Evolutionary conservation across 2,329 filamentous ascomycete genomes (phyloP).

Genomic region (Penicillium glabrum): DNA sequence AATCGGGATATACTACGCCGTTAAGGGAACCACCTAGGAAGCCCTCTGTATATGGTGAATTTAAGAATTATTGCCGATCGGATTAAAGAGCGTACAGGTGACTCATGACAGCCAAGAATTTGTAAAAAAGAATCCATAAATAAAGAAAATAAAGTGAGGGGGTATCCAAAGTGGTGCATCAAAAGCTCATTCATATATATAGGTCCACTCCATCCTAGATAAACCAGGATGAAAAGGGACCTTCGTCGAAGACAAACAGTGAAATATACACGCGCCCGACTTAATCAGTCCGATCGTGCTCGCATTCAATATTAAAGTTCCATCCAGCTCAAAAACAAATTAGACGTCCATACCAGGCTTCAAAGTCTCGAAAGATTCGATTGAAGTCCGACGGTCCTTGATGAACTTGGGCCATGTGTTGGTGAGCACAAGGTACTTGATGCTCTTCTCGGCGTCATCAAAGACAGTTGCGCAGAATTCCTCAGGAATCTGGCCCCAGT

Average conservation of each 20-base stretch:
- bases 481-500: constrained; percentile 39
- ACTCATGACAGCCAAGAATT: too few relatives aligned
- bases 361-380: constrained; percentile 15
- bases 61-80: too few relatives aligned
- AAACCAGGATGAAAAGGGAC: neutral
- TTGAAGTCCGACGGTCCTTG: constrained; percentile 18
- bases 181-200: neutral
- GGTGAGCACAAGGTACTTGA: constrained; percentile 67
- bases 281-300: neutral
- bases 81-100: too few relatives aligned
- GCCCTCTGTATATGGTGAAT: too few relatives aligned
- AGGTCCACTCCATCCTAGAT: neutral
- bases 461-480: constrained; percentile 56
- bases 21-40: too few relatives aligned
- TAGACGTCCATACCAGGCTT: constrained; percentile 1
- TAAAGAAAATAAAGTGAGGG: neutral
- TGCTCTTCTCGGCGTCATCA: constrained; percentile 58
- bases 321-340: neutral
- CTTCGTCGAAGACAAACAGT: neutral
- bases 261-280: neutral
- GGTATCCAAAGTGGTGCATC: neutral
- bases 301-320: neutral
- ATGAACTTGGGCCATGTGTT: constrained; percentile 62
- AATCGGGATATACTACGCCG: too few relatives aligned
- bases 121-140: neutral